These are phyloP conservation scores for Saccharomycopsis crataegensis DNA, from an alignment of 1,139 yeast species.

Conservation along the genomic window DNA sequence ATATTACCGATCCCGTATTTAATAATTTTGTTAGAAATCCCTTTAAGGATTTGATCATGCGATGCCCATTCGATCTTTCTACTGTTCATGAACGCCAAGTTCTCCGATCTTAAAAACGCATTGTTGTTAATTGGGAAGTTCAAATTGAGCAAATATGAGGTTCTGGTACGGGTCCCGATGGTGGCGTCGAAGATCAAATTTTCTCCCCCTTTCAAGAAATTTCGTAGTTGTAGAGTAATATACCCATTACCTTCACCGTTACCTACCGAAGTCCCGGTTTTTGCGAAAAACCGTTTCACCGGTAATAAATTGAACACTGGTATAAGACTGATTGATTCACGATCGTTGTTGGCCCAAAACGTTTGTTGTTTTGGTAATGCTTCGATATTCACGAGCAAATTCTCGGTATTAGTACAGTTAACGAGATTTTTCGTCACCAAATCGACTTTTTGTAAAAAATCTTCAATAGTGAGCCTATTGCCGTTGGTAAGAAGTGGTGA, in stretches of 20 bases:
- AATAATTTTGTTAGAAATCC: conserved; percentile 47
- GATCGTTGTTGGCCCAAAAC: neutral
- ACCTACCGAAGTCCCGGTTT: conserved; percentile 91
- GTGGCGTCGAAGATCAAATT: conserved; percentile 67
- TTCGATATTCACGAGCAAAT: conserved; percentile 27
- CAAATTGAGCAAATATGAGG: conserved; percentile 61
- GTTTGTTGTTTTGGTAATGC: conserved; percentile 19
- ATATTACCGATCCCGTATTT: conserved; percentile 18
- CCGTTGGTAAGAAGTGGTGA: conserved; percentile 39
- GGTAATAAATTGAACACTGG: conserved; percentile 57
- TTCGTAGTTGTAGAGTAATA: conserved; percentile 64
- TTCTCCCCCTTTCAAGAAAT: conserved; percentile 88
- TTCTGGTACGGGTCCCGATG: conserved; percentile 70
- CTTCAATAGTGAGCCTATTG: conserved; percentile 23
- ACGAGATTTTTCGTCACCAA: conserved; percentile 37
- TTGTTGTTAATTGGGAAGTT: conserved; percentile 53
- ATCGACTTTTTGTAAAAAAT: conserved; percentile 38
- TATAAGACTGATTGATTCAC: conserved; percentile 31
- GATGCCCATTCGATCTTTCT: conserved; percentile 64
- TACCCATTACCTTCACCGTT: conserved; percentile 96
- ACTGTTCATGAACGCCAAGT: conserved; percentile 48
- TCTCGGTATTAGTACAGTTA: conserved; percentile 28
- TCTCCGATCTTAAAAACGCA: conserved; percentile 47
- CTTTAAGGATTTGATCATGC: conserved; percentile 53
- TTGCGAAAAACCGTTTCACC: conserved; percentile 60